These are phyloP conservation scores for Cyclotella atomus DNA, from an alignment of 108 stramenopile genomes.

Conservation along the genomic window DNA sequence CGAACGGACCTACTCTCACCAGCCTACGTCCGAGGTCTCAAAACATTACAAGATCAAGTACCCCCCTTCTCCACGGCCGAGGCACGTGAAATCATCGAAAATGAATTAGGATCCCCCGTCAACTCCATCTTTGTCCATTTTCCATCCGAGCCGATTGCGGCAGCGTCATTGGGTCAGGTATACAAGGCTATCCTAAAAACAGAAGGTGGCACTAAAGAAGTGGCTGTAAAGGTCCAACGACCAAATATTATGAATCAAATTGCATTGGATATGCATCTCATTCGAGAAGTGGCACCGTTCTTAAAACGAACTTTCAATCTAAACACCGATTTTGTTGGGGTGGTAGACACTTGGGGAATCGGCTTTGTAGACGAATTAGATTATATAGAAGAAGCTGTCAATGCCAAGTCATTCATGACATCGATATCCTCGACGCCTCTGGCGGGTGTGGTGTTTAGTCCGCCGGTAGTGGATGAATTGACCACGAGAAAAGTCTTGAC, in stretches of 20 bases:
- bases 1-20: constrained; percentile 91
- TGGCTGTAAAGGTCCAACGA: constrained; percentile 97
- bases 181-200: constrained; percentile 72
- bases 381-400: constrained; percentile 90
- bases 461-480: constrained; percentile 68
- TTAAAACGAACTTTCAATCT: constrained; percentile 67
- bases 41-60: constrained; percentile 90
- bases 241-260: constrained; percentile 92
- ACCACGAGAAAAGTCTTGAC: constrained; percentile 84
- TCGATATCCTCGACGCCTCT: constrained; percentile 70
- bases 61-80: constrained; percentile 79
- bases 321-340: constrained; percentile 84
- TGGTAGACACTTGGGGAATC: constrained; percentile 91
- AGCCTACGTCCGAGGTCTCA: constrained; percentile 82
- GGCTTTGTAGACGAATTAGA: constrained; percentile 97
- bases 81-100: constrained; percentile 83
- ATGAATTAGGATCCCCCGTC: constrained; percentile 79
- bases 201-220: constrained; percentile 40
- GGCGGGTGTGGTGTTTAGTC: constrained; percentile 82
- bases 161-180: constrained; percentile 94
- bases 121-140: constrained; percentile 70
- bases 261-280: constrained; percentile 95
- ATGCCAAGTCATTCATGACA: constrained; percentile 79
- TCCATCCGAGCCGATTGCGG: constrained; percentile 82
- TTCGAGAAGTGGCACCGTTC: constrained; percentile 79